Evolutionary conservation across 2,329 filamentous ascomycete genomes (phyloP).

Genomic region (Grosmannia penicillata): DNA sequence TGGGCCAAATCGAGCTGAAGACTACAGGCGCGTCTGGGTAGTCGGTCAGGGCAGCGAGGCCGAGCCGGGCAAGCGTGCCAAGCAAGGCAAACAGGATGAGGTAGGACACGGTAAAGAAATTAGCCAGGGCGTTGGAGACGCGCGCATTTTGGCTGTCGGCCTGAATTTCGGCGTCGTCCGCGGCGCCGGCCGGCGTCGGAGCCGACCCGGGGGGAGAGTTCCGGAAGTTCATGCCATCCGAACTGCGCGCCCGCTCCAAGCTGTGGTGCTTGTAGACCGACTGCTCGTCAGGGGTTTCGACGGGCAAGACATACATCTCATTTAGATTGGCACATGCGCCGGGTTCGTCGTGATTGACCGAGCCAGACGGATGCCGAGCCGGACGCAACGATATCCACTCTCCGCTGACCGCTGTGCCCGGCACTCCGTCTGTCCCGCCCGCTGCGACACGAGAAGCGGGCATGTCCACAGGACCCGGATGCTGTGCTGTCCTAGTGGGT

Average conservation of each 20-base stretch:
- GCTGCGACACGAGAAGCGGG: too few relatives aligned
- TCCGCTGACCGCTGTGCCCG: too few relatives aligned
- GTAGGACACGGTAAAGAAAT: conserved; percentile 62
- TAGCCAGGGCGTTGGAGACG: conserved; percentile 36
- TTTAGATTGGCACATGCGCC: conserved; percentile 26
- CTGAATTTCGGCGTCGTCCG: conserved; percentile 3
- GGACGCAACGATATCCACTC: too few relatives aligned
- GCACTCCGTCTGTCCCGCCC: too few relatives aligned
- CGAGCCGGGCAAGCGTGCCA: conserved; percentile 70
- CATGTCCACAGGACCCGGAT: too few relatives aligned
- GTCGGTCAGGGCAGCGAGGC: conserved; percentile 66
- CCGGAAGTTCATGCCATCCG: conserved; percentile 2
- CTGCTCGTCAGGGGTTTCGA: conserved; percentile 21
- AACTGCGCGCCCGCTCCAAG: conserved; percentile 22
- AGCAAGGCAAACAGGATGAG: conserved; percentile 73
- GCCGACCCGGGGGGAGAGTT: too few relatives aligned
- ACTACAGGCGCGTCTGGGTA: conserved; percentile 67
- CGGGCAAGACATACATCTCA: conserved; percentile 22
- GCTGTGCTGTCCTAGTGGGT: too few relatives aligned
- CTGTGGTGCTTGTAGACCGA: conserved; percentile 21
- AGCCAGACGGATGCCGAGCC: neutral
- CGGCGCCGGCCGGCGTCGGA: neutral
- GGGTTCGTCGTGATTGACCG: conserved; percentile 22
- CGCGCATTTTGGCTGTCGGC: neutral
- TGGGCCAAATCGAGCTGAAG: conserved; percentile 72